Base-by-base conservation (phyloP, 176 grass and related monocot genomes). In the Luzula sylvatica region DNA sequence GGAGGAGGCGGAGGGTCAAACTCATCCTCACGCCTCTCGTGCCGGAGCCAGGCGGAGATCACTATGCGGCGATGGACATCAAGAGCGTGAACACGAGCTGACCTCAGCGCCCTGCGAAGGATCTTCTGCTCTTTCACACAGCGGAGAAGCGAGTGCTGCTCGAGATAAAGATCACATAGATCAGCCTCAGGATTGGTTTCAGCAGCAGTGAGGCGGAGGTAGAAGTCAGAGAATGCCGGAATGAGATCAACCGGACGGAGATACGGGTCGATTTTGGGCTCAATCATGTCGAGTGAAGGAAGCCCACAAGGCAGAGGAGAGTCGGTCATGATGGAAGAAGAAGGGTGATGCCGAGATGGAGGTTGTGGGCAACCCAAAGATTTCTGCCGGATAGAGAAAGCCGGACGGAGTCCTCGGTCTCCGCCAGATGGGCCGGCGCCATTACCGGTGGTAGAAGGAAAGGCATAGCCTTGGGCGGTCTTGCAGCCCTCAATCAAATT, bases 401-500 rank as follows among this genome's bases (percentile, higher is more conserved):
- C 77, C 0, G 69, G 78, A 1, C 69, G 85, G 1, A 50, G 63
- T 1, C 65, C 67, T 47, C 65, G 55, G 17, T 72, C 54, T 13
- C 53, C 78, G 38, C 13, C 62, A 13, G 52, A 68, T 2, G 23
- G 50, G 27, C 32, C 50, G 15, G 56, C 47, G 21, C 55, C 68
- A 1, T 67, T 58, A 39, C 63, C 62, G 0, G 80, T 79, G 0
- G 82, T 71, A 15, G 81, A 82, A 7, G 81, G 45, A 43, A 79
- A 65, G 1, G 84, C 81, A 57, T 85, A 88, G 27, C 82, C 73
- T 73, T 82, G 90, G 11, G 53, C 69, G 15, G 76, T 72, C 38
- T 88, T 86, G 73, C 84, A 96, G 12, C 84, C 90, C 29, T 96
- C 84, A 43, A 96, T 82, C 50, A 96, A 66, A 70, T 96, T 96